These are phyloP conservation scores for Emmonsiellopsis sp. DNA, from an alignment of 2,329 filamentous ascomycete species.

Conservation along the genomic window DNA sequence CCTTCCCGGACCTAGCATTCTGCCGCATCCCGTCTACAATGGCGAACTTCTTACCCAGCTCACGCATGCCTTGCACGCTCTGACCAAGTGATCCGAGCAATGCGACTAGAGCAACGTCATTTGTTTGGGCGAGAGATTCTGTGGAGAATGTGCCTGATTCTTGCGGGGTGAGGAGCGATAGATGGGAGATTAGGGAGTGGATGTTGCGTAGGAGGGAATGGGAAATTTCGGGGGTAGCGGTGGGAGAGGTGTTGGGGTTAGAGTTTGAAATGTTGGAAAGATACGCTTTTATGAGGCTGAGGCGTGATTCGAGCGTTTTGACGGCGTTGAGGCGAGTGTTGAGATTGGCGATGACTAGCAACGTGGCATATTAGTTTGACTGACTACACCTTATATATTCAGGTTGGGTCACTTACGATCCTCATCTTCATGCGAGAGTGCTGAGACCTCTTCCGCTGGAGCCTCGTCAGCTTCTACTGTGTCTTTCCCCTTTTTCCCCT, in stretches of 20 bases:
- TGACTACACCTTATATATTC: background rate
- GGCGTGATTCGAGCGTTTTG: constrained; percentile 77
- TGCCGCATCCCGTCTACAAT: constrained; percentile 42
- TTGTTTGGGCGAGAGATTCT: constrained; percentile 67
- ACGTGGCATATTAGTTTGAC: constrained; percentile 5
- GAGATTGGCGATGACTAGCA: constrained; percentile 53
- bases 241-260: constrained; percentile 23
- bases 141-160: constrained; percentile 56
- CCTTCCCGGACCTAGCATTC: constrained; percentile 15
- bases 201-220: constrained; percentile 78
- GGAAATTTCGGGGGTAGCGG: constrained; percentile 33
- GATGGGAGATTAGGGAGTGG: constrained; percentile 71
- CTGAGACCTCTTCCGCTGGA: constrained; percentile 22
- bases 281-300: constrained; percentile 66
- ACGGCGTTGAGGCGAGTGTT: constrained; percentile 87
- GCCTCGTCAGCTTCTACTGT: constrained; percentile 24
- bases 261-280: constrained; percentile 61
- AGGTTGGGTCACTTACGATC: constrained; percentile 39
- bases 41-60: constrained; percentile 65
- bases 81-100: constrained; percentile 68
- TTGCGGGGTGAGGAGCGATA: constrained; percentile 71
- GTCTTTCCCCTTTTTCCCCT: constrained; percentile 27
- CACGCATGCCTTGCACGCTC: constrained; percentile 60
- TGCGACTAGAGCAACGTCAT: constrained; percentile 72
- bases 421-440: constrained; percentile 53